Percentiles rank a stretch among this genome's conserved stretches.
Evolutionary conservation across 208 protist species (phyloP).

Genomic region (Hexamita inflata): DNA sequence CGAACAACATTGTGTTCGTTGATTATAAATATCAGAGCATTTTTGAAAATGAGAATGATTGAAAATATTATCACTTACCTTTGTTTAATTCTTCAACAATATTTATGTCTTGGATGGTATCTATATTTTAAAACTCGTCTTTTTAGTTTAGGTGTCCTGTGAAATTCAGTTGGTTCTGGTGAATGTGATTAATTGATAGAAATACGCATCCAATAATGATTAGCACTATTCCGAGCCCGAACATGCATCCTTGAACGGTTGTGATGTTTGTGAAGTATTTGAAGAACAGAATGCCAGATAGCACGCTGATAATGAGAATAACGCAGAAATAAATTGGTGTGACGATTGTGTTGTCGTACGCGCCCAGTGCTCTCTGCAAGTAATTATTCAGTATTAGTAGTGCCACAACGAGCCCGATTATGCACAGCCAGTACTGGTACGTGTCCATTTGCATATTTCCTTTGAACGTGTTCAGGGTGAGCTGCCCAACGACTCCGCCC

Average conservation of each 20-base stretch:
- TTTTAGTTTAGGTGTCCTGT: no score
- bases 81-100: no score
- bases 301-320: not conserved
- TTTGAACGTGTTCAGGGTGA: not conserved
- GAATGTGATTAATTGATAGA: not conserved
- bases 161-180: no score
- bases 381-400: not conserved
- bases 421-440: not conserved
- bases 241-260: not conserved
- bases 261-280: not conserved
- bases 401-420: not conserved
- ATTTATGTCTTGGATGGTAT: no score
- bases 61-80: no score
- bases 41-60: no score
- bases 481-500: not conserved
- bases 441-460: not conserved
- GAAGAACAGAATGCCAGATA: slow-evolving; percentile 11
- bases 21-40: no score
- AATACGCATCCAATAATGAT: not conserved
- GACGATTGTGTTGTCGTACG: slow-evolving; percentile 11
- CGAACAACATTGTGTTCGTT: no score
- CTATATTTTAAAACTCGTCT: no score
- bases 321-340: not conserved
- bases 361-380: not conserved
- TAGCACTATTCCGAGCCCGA: not conserved